Conservation (phyloP, 2,329 filamentous ascomycete species). For the Colletotrichum sp. region DNA sequence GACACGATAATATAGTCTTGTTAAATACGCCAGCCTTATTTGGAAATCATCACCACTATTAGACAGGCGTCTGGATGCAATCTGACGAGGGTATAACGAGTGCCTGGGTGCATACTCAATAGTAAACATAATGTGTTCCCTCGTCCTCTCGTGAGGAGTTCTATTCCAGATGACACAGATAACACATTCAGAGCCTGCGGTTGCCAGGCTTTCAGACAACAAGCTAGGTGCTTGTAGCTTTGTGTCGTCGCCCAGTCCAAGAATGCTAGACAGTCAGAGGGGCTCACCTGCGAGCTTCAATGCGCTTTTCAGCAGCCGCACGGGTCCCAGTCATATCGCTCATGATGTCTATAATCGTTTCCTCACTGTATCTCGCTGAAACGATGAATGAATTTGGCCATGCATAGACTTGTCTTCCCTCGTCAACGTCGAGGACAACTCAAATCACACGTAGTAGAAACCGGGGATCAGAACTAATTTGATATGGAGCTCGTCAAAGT, state of each 20-base stretch:
- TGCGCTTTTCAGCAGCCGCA: not conserved
- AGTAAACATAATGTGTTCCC: rapidly evolving
- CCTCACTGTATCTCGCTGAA: no score
- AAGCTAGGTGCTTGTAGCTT: not conserved
- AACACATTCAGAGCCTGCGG: not conserved
- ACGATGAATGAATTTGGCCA: no score
- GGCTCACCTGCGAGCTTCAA: not conserved
- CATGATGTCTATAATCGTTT: no score
- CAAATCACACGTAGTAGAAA: no score
- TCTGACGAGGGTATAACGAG: not conserved
- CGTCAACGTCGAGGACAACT: no score
- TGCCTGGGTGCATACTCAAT: not conserved
- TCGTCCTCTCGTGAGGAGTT: not conserved
- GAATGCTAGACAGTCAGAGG: not conserved
- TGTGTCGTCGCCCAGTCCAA: not conserved
- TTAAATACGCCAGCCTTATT: not conserved
- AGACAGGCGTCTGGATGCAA: not conserved
- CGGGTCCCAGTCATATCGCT: not conserved
- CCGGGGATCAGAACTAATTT: no score
- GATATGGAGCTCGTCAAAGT: no score
- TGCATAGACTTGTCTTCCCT: no score
- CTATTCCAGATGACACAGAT: not conserved
- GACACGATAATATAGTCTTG: not conserved
- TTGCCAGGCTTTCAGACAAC: not conserved
- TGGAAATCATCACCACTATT: not conserved